A percentile compares a stretch with the other conserved stretches of the same genome.
These are phyloP conservation scores for Aspergillus terreus DNA, from an alignment of 2,329 filamentous ascomycete genomes.

Conservation along the genomic window DNA sequence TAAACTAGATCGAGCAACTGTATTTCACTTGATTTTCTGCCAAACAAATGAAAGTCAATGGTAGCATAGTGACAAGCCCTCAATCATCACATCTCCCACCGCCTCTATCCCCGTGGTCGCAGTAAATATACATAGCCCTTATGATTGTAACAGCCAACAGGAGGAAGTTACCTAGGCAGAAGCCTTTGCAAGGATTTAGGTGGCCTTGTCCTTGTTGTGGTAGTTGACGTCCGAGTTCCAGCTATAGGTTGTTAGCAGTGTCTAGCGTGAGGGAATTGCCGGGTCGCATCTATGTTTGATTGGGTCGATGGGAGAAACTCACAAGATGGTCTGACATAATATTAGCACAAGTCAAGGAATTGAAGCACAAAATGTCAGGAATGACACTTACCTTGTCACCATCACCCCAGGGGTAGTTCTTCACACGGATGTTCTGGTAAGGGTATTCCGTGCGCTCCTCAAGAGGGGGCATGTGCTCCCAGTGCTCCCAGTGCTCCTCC, in stretches of 20 bases:
- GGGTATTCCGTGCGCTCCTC: slow-evolving; percentile 91
- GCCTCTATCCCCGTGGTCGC: slow-evolving; percentile 12
- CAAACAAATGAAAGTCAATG: slow-evolving; percentile 16
- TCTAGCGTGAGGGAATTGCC: neutral
- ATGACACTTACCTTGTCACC: slow-evolving; percentile 77
- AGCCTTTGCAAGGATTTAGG: slow-evolving; percentile 23
- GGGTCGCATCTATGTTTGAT: neutral
- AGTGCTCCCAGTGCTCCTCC: slow-evolving; percentile 97
- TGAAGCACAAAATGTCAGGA: neutral
- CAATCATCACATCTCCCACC: slow-evolving; percentile 16
- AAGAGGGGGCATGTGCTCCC: slow-evolving; percentile 75
- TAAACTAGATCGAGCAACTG: neutral
- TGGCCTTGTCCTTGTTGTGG: slow-evolving; percentile 82
- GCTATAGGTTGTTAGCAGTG: slow-evolving; percentile 46
- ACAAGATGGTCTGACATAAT: slow-evolving; percentile 59
- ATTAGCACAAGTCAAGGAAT: slow-evolving; percentile 4
- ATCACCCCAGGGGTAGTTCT: slow-evolving; percentile 93
- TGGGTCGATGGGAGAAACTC: slow-evolving; percentile 36
- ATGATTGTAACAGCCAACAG: slow-evolving; percentile 1
- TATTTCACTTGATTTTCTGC: neutral
- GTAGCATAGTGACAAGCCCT: slow-evolving; percentile 13
- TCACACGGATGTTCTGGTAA: slow-evolving; percentile 96
- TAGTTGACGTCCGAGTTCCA: slow-evolving; percentile 97
- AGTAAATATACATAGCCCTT: slow-evolving; percentile 31
- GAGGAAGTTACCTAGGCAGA: slow-evolving; percentile 3